Evolutionary conservation across 805 yeast genomes (phyloP).

Genomic region (Saturnispora quitensis): DNA sequence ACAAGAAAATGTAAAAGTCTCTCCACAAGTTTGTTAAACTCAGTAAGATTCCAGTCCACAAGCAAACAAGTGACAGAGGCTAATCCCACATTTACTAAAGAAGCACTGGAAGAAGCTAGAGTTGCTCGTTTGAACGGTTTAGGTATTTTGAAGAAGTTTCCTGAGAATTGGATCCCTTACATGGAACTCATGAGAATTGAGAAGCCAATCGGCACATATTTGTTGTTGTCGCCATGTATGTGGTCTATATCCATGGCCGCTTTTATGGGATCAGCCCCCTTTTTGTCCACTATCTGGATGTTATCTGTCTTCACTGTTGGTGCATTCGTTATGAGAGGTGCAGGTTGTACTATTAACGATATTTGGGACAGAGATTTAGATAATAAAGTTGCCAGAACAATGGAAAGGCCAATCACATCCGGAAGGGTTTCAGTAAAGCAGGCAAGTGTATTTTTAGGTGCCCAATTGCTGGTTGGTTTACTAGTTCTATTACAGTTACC

Average conservation of each 20-base stretch:
- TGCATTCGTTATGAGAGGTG: conserved; percentile 88
- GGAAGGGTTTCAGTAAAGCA: conserved; percentile 65
- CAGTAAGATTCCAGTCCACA: neutral
- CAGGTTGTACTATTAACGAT: conserved; percentile 95
- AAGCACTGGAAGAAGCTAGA: conserved; percentile 43
- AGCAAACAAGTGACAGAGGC: neutral
- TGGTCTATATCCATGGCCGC: conserved; percentile 95
- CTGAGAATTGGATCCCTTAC: conserved; percentile 72
- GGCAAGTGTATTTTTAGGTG: conserved; percentile 64
- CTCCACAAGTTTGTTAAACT: neutral
- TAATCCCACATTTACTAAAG: conserved; percentile 23
- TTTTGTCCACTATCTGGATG: conserved; percentile 51
- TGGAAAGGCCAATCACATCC: conserved; percentile 87
- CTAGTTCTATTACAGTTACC: conserved; percentile 69
- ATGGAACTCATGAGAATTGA: conserved; percentile 89
- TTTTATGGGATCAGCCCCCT: conserved; percentile 57
- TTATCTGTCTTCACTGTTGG: conserved; percentile 73
- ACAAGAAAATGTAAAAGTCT: neutral
- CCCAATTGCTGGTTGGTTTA: conserved; percentile 66
- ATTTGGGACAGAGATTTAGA: conserved; percentile 78
- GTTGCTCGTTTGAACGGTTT: conserved; percentile 40
- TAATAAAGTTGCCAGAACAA: conserved; percentile 76
- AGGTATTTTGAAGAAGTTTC: conserved; percentile 50
- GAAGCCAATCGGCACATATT: conserved; percentile 91
- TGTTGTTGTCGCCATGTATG: conserved; percentile 73